Conservation (phyloP, 2,329 filamentous ascomycete genomes). For the Aureobasidium subglaciale region DNA sequence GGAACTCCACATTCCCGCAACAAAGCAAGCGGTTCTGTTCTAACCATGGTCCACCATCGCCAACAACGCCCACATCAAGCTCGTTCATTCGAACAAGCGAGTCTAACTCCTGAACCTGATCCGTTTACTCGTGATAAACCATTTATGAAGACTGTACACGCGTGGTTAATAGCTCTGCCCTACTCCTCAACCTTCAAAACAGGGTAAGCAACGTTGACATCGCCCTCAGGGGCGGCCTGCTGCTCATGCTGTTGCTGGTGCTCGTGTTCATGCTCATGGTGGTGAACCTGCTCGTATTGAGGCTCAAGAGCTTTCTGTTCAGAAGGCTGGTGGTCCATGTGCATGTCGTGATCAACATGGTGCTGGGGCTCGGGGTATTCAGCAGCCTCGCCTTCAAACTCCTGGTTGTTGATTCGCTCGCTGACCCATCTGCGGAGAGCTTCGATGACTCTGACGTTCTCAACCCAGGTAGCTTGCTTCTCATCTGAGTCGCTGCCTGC, state of each 20-base stretch:
- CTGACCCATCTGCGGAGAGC: conserved; percentile 51
- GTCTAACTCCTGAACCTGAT: conserved; percentile 6
- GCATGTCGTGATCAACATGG: conserved; percentile 13
- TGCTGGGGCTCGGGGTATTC: conserved; percentile 19
- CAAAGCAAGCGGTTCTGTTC: background rate
- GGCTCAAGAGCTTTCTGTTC: conserved; percentile 8
- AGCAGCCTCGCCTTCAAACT: conserved; percentile 39
- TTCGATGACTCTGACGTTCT: conserved; percentile 59
- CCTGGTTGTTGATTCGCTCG: conserved; percentile 46
- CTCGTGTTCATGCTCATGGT: conserved; percentile 2
- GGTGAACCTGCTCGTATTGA: conserved; percentile 10
- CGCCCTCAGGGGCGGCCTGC: background rate
- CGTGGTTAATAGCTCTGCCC: background rate
- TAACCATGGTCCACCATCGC: background rate
- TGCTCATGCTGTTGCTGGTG: conserved; percentile 5
- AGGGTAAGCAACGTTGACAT: conserved; percentile 9
- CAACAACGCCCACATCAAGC: background rate
- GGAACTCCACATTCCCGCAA: background rate
- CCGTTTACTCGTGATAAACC: conserved; percentile 2
- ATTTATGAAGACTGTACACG: background rate
- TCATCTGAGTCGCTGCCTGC: conserved; percentile 34
- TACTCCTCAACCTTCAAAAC: conserved; percentile 14
- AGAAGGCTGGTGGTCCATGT: conserved; percentile 16
- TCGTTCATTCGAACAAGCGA: background rate
- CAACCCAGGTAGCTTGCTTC: conserved; percentile 51